Percentiles rank a stretch among this genome's conserved stretches.
These are phyloP conservation scores for Potentilla sterilis DNA, from an alignment of 306 rosid species.

Conservation along the genomic window DNA sequence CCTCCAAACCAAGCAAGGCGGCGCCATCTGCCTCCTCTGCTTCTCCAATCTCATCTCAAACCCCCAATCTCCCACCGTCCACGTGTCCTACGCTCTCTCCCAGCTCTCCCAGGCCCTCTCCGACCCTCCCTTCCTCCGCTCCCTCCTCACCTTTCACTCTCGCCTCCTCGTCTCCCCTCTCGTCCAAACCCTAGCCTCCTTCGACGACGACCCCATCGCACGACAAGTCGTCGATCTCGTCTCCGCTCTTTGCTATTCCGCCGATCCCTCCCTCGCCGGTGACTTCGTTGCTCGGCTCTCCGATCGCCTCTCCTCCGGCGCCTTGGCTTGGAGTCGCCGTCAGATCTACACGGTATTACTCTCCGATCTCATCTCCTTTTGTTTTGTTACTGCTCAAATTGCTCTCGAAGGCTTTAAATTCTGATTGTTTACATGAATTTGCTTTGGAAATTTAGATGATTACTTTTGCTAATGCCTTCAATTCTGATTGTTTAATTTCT, in stretches of 20 bases:
- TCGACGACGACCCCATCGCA: slow-evolving; percentile 67
- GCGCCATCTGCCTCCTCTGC: slow-evolving; percentile 78
- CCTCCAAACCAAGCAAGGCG: slow-evolving; percentile 64
- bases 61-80: slow-evolving; percentile 74
- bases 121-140: slow-evolving; percentile 52
- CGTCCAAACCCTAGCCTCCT: slow-evolving; percentile 56
- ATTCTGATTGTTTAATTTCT: neutral
- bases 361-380: neutral
- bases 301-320: slow-evolving; percentile 51
- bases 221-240: slow-evolving; percentile 53
- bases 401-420: neutral
- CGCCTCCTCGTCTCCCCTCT: slow-evolving; percentile 75
- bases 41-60: slow-evolving; percentile 77
- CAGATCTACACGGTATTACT: slow-evolving; percentile 58
- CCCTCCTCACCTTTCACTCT: slow-evolving; percentile 66
- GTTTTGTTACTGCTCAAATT: too few species aligned
- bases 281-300: slow-evolving; percentile 58
- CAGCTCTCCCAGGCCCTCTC: slow-evolving; percentile 76
- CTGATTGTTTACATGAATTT: neutral
- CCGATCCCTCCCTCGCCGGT: slow-evolving; percentile 34
- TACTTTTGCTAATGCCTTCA: neutral
- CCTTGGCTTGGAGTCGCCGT: slow-evolving; percentile 67
- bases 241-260: slow-evolving; percentile 36
- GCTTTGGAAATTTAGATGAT: neutral
- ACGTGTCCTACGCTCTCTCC: slow-evolving; percentile 87